phyloP scores from a whole-genome alignment of 805 yeast genomes.

The Monosporozyma unispora region DNA sequence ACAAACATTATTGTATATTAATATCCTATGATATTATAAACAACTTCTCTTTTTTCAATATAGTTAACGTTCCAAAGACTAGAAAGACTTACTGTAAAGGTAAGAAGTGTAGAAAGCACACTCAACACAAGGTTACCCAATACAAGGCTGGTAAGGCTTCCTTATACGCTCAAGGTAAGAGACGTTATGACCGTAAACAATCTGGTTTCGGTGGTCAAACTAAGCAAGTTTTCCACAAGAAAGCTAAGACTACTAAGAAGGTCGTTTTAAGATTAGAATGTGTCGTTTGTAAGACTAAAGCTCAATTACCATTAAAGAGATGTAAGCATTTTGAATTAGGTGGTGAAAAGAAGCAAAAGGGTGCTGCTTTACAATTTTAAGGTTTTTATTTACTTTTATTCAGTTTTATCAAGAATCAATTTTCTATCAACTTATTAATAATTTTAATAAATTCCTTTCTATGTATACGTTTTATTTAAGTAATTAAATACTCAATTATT shows the following conservation, averaged over 20 bases:
- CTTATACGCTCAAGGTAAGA: slow-evolving; percentile 98
- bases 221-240: slow-evolving; percentile 99
- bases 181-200: slow-evolving; percentile 99
- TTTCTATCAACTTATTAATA: background rate
- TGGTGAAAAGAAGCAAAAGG: slow-evolving; percentile 99
- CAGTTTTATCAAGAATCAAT: background rate
- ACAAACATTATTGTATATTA: background rate
- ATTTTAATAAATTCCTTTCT: slow-evolving; percentile 1
- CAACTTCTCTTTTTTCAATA: slow-evolving; percentile 5
- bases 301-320: slow-evolving; percentile 96
- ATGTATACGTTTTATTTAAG: slow-evolving; percentile 1
- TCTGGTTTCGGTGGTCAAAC: slow-evolving; percentile 99
- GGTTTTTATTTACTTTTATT: slow-evolving; percentile 10
- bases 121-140: slow-evolving; percentile 99
- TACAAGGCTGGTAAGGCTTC: slow-evolving; percentile 99
- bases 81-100: slow-evolving; percentile 99
- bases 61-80: slow-evolving; percentile 99
- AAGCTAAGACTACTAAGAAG: slow-evolving; percentile 99
- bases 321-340: slow-evolving; percentile 99
- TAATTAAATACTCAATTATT: background rate
- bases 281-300: slow-evolving; percentile 96
- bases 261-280: slow-evolving; percentile 99
- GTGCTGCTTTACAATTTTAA: slow-evolving; percentile 99
- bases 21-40: background rate
- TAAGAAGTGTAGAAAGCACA: slow-evolving; percentile 98